Evolutionary conservation across 768 basidiomycete species (phyloP), one percentile per base, ranked within the genome.

Genomic region (Tylopilus sp.): DNA sequence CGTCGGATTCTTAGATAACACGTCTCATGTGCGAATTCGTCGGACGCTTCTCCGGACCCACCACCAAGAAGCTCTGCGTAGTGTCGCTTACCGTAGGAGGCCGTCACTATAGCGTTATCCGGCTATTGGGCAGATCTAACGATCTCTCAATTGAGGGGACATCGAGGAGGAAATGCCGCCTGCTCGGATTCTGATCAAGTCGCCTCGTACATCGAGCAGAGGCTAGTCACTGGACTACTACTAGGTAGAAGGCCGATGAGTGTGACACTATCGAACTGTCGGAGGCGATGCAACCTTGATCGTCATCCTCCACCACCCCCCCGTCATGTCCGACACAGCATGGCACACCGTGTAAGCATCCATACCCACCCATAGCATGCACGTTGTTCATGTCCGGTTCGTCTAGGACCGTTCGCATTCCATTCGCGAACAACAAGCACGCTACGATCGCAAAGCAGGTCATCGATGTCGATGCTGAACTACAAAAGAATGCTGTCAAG

Each of bases 391-490:
- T 33, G 2, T n/a, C 38, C 39, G 21, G 15, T 21, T 3, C 40
- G 26, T 73, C 44, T 35, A 83, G 88, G 42, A 83, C 80, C 5
- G 71, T 94, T 51, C 79, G 82, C 42, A 83, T 95, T 39, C 94
- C 93, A 9, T 92, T 95, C 57, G 76, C 79, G 20, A 84, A 80
- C 20, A 65, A 73, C 21, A 75, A 83, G 55, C 91, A 97, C 62
- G 94, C 94, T 9, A 62, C 68, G 43, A 89, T 93, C 58, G 92
- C 88, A 22, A 87, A 85, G 64, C 82, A 85, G 67, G 85, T 81
- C 54, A 88, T 97, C 63, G 84, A 88, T 54, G 93, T 97, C 28
- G 93, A 97, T 69, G 71, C 76, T 18, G 93, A 95, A 69, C 75
- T 94, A 36, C 90, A 95, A 59, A 82, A 83, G 4, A 79, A 86